phyloP scores from a whole-genome alignment of 164 flowering plant genomes.

The Nelumbo lutea region DNA sequence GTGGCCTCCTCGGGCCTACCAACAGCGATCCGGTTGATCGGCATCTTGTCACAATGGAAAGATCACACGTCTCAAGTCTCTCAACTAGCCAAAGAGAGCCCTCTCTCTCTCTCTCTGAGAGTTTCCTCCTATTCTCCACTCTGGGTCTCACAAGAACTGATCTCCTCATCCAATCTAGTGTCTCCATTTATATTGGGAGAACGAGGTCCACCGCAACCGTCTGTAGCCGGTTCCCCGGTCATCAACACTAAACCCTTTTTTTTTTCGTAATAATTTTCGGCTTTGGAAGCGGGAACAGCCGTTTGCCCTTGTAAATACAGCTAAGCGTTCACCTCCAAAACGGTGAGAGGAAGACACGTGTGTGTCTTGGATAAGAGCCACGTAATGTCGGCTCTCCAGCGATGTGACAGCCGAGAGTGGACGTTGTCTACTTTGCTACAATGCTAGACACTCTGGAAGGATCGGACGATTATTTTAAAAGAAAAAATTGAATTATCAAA shows the following conservation, averaged over 20 bases:
- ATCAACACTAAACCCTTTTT: background rate
- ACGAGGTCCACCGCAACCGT: background rate
- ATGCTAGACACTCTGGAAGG: no score
- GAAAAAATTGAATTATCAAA: no score
- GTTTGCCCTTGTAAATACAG: background rate
- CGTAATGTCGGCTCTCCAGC: background rate
- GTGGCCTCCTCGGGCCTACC: constrained; percentile 32
- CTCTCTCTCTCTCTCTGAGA: background rate
- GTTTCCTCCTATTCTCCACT: no score
- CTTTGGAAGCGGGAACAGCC: no score
- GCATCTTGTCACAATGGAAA: constrained; percentile 12
- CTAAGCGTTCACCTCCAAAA: constrained; percentile 13
- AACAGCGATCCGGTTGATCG: constrained; percentile 28
- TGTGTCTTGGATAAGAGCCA: background rate
- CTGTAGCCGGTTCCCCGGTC: constrained; percentile 7
- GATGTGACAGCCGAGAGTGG: background rate
- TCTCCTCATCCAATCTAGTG: background rate
- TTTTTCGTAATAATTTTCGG: no score
- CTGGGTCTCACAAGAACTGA: background rate
- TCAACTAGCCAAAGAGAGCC: background rate
- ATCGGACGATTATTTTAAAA: no score
- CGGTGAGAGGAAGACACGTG: constrained; percentile 6
- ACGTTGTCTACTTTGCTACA: background rate
- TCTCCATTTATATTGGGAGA: constrained; percentile 3
- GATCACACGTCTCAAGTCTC: background rate